These are phyloP conservation scores for Hypsizygus ulmarius DNA, from an alignment of 1,284 basidiomycete species.

Conservation along the genomic window DNA sequence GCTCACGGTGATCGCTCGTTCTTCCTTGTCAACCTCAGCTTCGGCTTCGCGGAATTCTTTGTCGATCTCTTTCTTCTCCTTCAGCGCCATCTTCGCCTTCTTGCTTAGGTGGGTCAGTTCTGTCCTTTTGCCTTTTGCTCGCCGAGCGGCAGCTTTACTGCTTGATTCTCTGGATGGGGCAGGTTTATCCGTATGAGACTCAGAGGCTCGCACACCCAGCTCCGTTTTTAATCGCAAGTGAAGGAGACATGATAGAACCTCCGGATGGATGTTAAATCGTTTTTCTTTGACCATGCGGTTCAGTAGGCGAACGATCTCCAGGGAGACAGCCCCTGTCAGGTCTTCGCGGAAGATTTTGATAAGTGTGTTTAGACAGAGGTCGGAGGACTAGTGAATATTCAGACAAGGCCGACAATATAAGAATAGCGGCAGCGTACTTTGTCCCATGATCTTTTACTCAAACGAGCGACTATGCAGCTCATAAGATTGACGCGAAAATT, in stretches of 20 bases:
- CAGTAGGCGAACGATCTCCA: constrained; percentile 88
- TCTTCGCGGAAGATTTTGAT: constrained; percentile 83
- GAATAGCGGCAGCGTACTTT: constrained; percentile 47
- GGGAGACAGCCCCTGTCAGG: constrained; percentile 73
- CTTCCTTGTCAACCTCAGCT: constrained; percentile 92
- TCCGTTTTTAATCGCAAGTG: constrained; percentile 89
- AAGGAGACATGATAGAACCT: constrained; percentile 83
- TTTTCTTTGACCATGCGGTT: constrained; percentile 97
- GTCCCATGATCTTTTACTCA: constrained; percentile 89
- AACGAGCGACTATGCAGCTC: constrained; percentile 77
- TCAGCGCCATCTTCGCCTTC: constrained; percentile 76
- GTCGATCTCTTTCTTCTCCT: constrained; percentile 83
- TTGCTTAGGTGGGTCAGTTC: constrained; percentile 82
- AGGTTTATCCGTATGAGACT: constrained; percentile 61
- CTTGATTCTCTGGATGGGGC: constrained; percentile 36
- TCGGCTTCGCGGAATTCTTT: constrained; percentile 93
- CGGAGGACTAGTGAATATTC: constrained; percentile 54
- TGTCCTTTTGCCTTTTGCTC: constrained; percentile 58
- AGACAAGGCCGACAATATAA: constrained; percentile 7
- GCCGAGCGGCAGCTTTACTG: constrained; percentile 46
- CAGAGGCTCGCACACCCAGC: constrained; percentile 75
- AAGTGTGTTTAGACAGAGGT: constrained; percentile 80
- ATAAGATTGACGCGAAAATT: constrained; percentile 96
- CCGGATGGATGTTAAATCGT: constrained; percentile 86
- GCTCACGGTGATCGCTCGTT: constrained; percentile 78